Evolutionary conservation across 2,329 filamentous ascomycete species (phyloP).

Genomic region (Fonsecaea erecta): DNA sequence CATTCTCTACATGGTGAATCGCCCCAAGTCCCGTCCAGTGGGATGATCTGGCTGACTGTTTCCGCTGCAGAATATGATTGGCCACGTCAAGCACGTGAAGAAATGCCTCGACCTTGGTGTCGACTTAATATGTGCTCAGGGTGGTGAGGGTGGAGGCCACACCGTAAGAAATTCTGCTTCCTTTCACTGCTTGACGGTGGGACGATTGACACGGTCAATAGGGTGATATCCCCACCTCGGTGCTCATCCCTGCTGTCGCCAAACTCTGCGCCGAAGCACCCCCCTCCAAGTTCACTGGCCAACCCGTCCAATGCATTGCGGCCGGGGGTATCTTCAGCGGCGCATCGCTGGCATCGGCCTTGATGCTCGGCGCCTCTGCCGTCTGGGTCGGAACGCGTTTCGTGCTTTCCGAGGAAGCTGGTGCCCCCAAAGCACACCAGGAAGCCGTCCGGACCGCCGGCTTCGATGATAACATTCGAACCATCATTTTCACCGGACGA

Average conservation of each 20-base stretch:
- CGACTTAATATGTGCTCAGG: conserved; percentile 98
- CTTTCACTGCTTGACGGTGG: not conserved
- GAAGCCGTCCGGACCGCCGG: conserved; percentile 89
- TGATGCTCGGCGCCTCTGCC: conserved; percentile 89
- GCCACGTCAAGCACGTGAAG: conserved; percentile 97
- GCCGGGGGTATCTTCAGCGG: conserved; percentile 95
- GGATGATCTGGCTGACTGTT: conserved; percentile 45
- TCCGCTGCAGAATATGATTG: conserved; percentile 93
- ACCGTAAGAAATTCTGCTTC: conserved; percentile 46
- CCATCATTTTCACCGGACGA: conserved; percentile 97
- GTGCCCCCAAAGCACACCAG: conserved; percentile 90
- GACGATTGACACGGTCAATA: conserved; percentile 5
- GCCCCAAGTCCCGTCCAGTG: not conserved
- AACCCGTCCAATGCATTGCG: conserved; percentile 87
- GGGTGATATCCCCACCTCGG: conserved; percentile 85
- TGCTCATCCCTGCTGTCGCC: conserved; percentile 92
- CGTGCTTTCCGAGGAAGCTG: conserved; percentile 90
- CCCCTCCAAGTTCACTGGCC: conserved; percentile 83
- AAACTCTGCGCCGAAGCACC: conserved; percentile 73
- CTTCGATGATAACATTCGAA: conserved; percentile 95
- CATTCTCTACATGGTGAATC: conserved; percentile 59
- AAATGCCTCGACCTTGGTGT: conserved; percentile 92
- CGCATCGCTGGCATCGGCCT: conserved; percentile 81
- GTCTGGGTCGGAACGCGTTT: conserved; percentile 99
- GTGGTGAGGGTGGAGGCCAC: conserved; percentile 95